These are phyloP conservation scores for Claviceps sp. DNA, from an alignment of 2,329 filamentous ascomycete species.

Conservation along the genomic window DNA sequence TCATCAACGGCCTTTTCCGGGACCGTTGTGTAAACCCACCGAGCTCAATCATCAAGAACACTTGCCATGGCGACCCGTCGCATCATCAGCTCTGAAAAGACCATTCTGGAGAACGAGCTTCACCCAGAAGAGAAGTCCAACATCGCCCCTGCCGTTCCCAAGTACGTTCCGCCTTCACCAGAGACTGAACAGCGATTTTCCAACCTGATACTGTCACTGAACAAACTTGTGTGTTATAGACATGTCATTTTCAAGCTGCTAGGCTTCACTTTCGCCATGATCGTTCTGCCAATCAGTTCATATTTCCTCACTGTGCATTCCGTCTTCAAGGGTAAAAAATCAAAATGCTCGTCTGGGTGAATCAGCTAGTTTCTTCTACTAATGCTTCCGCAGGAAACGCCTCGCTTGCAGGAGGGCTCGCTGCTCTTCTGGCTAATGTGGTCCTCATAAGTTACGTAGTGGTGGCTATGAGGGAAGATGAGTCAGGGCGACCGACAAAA, in stretches of 20 bases:
- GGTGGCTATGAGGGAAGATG: conserved; percentile 82
- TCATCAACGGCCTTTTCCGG: not conserved
- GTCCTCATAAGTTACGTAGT: conserved; percentile 84
- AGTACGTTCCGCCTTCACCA: conserved; percentile 32
- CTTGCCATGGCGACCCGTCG: conserved; percentile 55
- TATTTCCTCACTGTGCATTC: conserved; percentile 73
- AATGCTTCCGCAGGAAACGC: conserved; percentile 53
- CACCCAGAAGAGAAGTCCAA: conserved; percentile 45
- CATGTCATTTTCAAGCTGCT: conserved; percentile 83
- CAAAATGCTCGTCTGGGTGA: conserved; percentile 1
- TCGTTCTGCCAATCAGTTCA: conserved; percentile 70
- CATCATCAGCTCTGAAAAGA: conserved; percentile 52
- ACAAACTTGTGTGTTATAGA: conserved; percentile 25
- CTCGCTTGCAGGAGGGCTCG: conserved; percentile 72
- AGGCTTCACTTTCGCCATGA: conserved; percentile 83
- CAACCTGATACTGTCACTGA: not conserved
- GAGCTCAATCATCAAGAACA: not conserved
- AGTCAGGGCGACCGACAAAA: conserved; percentile 29
- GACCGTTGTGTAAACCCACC: not conserved
- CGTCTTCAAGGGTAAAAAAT: conserved; percentile 57
- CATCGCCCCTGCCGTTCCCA: conserved; percentile 71
- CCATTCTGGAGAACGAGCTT: conserved; percentile 48
- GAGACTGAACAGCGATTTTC: not conserved
- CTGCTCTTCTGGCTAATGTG: conserved; percentile 81
- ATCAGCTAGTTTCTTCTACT: not conserved